These are phyloP conservation scores for Grosmannia clavigera DNA, from an alignment of 2,329 filamentous ascomycete species.

Conservation along the genomic window DNA sequence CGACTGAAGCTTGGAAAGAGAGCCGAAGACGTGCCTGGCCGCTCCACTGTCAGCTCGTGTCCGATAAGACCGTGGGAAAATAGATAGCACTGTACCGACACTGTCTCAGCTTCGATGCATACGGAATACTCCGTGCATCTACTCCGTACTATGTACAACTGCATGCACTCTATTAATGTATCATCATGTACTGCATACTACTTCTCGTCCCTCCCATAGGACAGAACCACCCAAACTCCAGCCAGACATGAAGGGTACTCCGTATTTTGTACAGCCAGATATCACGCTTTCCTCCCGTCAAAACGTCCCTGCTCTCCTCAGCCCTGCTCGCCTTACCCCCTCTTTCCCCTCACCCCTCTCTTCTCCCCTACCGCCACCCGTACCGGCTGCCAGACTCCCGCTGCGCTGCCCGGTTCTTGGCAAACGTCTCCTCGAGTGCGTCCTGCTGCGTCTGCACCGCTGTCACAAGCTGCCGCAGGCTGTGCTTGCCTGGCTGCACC, in stretches of 20 bases:
- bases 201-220: too few species aligned
- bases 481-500: constrained; percentile 82
- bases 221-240: too few species aligned
- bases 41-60: not conserved
- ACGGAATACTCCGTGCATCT: too few species aligned
- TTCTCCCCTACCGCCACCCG: constrained; percentile 56
- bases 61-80: not conserved
- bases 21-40: not conserved
- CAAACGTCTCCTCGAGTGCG: constrained; percentile 81
- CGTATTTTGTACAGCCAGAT: too few species aligned
- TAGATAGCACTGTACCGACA: not conserved
- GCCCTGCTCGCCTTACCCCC: too few species aligned
- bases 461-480: constrained; percentile 73
- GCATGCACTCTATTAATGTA: not conserved
- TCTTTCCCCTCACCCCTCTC: too few species aligned
- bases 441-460: constrained; percentile 73
- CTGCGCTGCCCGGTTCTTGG: constrained; percentile 64
- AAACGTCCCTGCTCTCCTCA: too few species aligned
- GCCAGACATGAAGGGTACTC: too few species aligned
- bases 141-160: too few species aligned
- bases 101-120: not conserved
- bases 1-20: not conserved
- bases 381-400: constrained; percentile 73
- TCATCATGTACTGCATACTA: not conserved
- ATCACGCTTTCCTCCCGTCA: not conserved